Base-by-base conservation (phyloP, 306 rosid genomes). In the Cicer cuneatum region DNA sequence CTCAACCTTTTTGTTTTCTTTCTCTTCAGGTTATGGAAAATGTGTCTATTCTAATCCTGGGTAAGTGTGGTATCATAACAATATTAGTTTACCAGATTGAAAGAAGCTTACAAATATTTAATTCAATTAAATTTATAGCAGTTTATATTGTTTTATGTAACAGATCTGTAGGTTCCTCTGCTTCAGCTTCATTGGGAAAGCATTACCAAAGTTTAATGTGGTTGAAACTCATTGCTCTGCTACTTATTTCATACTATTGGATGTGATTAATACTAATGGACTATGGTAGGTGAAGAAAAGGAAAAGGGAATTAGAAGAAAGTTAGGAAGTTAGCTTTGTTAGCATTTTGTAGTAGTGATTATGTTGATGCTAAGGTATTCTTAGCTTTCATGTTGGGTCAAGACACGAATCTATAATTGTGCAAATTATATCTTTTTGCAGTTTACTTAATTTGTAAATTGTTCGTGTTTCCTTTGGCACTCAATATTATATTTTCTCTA, bases 11-110 rank as follows among this genome's bases (percentile, higher is more conserved):
- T 11, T 18, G 56, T 65, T 16, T 56, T 15, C 60, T 56, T 76
- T 37, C 39, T 51, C 63, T 76, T 15, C 90, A 94, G 98, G 97
- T 80, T 84, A 94, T 62, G 98, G 84, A 70, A 87, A 91, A 76
- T 94, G 98, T 70, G 24, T 3, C 70, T 94, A 76, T 73, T 24
- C 80, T 10, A 66, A 89, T 43, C 68, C 97, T 35, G 91, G 95
- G 98, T 93, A 89, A 45, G 87, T 82, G 52, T 48, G 46, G 14
- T 66, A 45, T 8, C 62, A 71, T 80, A 58, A 9, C 65, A 69
- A 15, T 72, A 43, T 10, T 65, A 58, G 3, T 21, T 75, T 62
- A 12, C 19, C 66, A 65, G 56, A 65, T 71, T 61, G 29, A 59
- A 49, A 33, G 59, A 65, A 72, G 4, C 57, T 59, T 51, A 33